These are phyloP conservation scores for Tolypocladium sp. DNA, from an alignment of 2,329 filamentous ascomycete genomes.

Conservation along the genomic window DNA sequence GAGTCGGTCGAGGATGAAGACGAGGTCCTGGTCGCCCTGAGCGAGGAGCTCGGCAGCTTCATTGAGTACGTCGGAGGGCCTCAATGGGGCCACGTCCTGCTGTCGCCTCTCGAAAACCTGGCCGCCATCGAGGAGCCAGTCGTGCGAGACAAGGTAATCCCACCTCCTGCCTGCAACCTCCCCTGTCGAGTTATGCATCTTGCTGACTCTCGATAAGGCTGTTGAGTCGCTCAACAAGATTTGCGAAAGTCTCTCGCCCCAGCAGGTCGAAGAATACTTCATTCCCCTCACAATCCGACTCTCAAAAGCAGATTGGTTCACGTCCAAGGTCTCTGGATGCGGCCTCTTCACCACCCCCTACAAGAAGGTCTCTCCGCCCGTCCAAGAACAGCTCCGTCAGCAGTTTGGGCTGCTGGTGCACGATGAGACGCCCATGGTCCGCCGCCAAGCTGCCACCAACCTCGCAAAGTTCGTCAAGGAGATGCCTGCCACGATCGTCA, in stretches of 20 bases:
- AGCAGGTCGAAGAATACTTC: constrained; percentile 95
- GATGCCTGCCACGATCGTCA: constrained; percentile 83
- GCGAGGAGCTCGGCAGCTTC: constrained; percentile 92
- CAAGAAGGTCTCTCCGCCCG: constrained; percentile 75
- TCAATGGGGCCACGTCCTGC: constrained; percentile 87
- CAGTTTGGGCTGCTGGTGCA: constrained; percentile 91
- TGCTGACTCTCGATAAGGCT: constrained; percentile 47
- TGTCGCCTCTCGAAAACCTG: constrained; percentile 94
- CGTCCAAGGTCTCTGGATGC: constrained; percentile 95
- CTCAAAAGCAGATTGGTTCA: constrained; percentile 99
- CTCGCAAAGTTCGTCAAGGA: constrained; percentile 96
- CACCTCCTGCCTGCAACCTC: constrained; percentile 10
- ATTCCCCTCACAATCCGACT: constrained; percentile 92
- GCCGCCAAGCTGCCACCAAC: constrained; percentile 92
- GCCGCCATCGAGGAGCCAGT: constrained; percentile 97
- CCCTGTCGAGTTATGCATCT: neutral
- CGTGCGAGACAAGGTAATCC: constrained; percentile 84
- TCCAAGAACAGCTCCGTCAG: constrained; percentile 84
- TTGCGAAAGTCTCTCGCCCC: constrained; percentile 79
- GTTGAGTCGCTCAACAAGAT: constrained; percentile 99
- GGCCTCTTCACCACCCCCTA: constrained; percentile 93
- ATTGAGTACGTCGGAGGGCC: constrained; percentile 96
- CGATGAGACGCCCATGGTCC: constrained; percentile 98
- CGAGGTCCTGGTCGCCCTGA: constrained; percentile 92
- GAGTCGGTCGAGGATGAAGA: constrained; percentile 99